Evolutionary conservation across 2,329 filamentous ascomycete species (phyloP).

Genomic region (Thermomyces lanuginosus): DNA sequence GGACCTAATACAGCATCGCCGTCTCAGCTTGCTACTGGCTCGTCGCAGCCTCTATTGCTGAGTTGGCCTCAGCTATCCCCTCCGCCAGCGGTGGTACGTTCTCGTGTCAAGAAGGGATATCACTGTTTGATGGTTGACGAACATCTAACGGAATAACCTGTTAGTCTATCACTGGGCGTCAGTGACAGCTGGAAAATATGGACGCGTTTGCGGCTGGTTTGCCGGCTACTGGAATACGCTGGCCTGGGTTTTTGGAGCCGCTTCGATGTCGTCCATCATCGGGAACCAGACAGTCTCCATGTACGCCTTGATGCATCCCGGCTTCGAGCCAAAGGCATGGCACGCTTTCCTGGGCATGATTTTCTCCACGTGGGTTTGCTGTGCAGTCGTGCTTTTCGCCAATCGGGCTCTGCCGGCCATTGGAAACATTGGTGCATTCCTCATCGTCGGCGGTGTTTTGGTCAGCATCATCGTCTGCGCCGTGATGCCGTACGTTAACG

Average conservation of each 20-base stretch:
- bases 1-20: conserved; percentile 19
- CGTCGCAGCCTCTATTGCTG: conserved; percentile 42
- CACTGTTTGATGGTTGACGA: no score
- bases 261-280: conserved; percentile 42
- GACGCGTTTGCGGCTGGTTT: conserved; percentile 34
- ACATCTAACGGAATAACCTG: no score
- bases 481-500: conserved; percentile 36
- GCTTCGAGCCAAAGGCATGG: conserved; percentile 37
- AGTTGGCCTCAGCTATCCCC: conserved; percentile 46
- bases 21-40: conserved; percentile 40
- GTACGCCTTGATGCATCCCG: conserved; percentile 43
- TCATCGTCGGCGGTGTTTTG: conserved; percentile 38
- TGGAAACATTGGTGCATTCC: conserved; percentile 39
- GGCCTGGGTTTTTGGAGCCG: conserved; percentile 46
- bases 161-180: conserved; percentile 46
- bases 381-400: conserved; percentile 38
- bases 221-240: conserved; percentile 31
- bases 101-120: no score
- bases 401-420: conserved; percentile 38
- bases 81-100: conserved; percentile 36
- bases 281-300: conserved; percentile 45
- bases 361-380: conserved; percentile 38
- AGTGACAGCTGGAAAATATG: conserved; percentile 40
- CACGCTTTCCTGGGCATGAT: conserved; percentile 45
- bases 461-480: conserved; percentile 38